Evolutionary conservation across 768 basidiomycete species (phyloP).

Genomic region (Lactifluus echinatus): DNA sequence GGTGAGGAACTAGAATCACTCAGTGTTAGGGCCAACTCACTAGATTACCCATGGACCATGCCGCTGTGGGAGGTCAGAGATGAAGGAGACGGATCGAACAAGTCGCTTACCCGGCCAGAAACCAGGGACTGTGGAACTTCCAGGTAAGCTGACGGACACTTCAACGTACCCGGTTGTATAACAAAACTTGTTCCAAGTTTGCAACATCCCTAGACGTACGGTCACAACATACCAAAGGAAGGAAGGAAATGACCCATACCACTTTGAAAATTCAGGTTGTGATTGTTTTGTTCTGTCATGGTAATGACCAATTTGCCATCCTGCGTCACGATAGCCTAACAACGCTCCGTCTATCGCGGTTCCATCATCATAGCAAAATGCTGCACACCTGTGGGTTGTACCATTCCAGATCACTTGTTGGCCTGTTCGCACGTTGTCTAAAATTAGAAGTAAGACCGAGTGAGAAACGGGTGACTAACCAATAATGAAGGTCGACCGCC

Average conservation of each 20-base stretch:
- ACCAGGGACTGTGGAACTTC: constrained; percentile 49
- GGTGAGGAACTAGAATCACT: background rate
- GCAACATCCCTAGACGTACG: constrained; percentile 39
- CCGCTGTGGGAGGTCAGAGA: constrained; percentile 31
- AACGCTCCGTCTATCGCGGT: constrained; percentile 5
- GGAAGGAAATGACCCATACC: constrained; percentile 37
- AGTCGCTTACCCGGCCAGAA: constrained; percentile 71
- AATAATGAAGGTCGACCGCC: constrained; percentile 80
- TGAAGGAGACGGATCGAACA: constrained; percentile 3
- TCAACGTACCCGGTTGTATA: constrained; percentile 92
- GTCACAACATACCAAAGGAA: background rate
- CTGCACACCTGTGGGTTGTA: constrained; percentile 58
- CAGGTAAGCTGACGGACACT: constrained; percentile 69
- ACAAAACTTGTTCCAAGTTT: constrained; percentile 92
- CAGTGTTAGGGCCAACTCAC: constrained; percentile 23
- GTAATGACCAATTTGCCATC: constrained; percentile 78
- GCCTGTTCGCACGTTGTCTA: constrained; percentile 25
- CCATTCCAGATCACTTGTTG: constrained; percentile 78
- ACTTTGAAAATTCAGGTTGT: constrained; percentile 79
- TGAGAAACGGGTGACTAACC: constrained; percentile 31
- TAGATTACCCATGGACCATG: constrained; percentile 73
- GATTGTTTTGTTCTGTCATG: constrained; percentile 55
- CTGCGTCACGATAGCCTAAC: constrained; percentile 58
- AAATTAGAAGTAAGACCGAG: background rate
- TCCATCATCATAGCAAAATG: background rate